Percentiles rank a stretch among this genome's conserved stretches.
Conservation (phyloP, 352 stramenopile genomes). For the Elongisporangium anandrum region DNA sequence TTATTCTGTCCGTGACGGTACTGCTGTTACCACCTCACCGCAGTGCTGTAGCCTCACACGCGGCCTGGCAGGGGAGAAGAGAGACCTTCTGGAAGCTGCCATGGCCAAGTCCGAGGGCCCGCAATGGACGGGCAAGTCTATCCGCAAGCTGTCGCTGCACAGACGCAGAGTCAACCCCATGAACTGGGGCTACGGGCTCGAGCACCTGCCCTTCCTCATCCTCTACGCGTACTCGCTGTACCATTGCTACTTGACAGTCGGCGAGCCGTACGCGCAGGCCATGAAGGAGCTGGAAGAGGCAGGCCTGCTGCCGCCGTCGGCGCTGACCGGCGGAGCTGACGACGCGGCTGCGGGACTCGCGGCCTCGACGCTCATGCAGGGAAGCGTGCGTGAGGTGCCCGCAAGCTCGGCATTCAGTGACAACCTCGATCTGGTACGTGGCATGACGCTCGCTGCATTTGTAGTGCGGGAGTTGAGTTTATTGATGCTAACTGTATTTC, state of each 20-base stretch:
- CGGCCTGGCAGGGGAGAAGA: background rate
- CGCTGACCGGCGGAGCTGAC: constrained; percentile 16
- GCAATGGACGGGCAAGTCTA: constrained; percentile 70
- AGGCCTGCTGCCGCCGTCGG: constrained; percentile 37
- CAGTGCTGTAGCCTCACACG: background rate
- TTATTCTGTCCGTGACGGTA: background rate
- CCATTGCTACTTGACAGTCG: constrained; percentile 55
- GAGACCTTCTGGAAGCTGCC: background rate
- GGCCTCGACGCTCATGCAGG: constrained; percentile 64
- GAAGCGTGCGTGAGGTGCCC: constrained; percentile 50
- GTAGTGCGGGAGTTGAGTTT: background rate
- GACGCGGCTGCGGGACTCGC: constrained; percentile 53
- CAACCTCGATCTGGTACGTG: background rate
- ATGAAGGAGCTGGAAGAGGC: constrained; percentile 68
- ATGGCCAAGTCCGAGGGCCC: constrained; percentile 35
- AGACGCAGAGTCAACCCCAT: constrained; percentile 46
- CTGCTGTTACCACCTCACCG: background rate
- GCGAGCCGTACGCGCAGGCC: constrained; percentile 69
- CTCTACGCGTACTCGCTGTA: constrained; percentile 72
- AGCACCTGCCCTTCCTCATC: constrained; percentile 65
- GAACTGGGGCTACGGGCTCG: constrained; percentile 60
- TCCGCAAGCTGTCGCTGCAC: constrained; percentile 64
- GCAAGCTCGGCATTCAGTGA: constrained; percentile 9
- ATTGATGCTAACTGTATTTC: background rate
- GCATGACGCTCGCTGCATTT: too few species aligned